phyloP scores from a whole-genome alignment of 2,329 filamentous ascomycete genomes.

The Penicillium nordicum region DNA sequence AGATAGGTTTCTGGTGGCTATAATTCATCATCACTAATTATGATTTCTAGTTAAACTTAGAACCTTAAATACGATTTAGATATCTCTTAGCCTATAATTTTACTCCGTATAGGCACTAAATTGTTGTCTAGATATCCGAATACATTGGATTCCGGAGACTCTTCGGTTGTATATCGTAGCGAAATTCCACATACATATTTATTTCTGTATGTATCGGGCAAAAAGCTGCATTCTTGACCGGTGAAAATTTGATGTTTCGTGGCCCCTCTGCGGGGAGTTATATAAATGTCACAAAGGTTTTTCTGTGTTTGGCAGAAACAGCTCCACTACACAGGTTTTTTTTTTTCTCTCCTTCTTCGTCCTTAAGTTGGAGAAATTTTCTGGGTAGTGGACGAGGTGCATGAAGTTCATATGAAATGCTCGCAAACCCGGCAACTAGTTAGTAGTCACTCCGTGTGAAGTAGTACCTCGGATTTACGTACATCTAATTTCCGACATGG shows the following conservation, averaged over 20 bases:
- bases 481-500: not conserved
- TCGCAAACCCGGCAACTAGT: not conserved
- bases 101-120: not conserved
- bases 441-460: not conserved
- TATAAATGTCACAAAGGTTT: conserved; percentile 17
- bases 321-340: conserved; percentile 20
- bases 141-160: not conserved
- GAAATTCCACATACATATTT: not conserved
- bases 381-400: conserved; percentile 24
- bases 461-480: not conserved
- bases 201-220: conserved; percentile 5
- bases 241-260: conserved; percentile 17
- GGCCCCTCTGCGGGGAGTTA: conserved; percentile 24
- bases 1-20: not conserved
- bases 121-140: not conserved
- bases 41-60: not conserved
- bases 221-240: conserved; percentile 10
- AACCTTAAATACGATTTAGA: not conserved
- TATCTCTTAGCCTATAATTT: not conserved
- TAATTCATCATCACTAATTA: not conserved
- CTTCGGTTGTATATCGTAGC: not conserved
- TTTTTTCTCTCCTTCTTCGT: conserved; percentile 5
- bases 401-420: conserved; percentile 12
- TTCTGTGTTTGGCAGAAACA: conserved; percentile 16
- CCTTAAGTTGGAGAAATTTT: conserved; percentile 20